phyloP scores from a whole-genome alignment of 2,329 filamentous ascomycete species.

The Fusarium secorum region DNA sequence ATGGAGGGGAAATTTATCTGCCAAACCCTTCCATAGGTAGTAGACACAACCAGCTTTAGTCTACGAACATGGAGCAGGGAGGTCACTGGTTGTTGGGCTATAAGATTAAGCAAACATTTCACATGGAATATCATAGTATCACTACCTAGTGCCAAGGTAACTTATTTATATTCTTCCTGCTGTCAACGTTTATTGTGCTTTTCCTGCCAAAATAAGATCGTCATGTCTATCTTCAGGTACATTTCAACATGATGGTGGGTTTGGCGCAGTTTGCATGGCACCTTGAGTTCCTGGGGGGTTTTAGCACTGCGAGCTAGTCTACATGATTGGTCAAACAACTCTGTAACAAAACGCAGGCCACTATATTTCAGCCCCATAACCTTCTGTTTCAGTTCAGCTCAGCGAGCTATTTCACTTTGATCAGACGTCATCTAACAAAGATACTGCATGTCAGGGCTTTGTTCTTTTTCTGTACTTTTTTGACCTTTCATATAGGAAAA shows the following conservation, averaged over 20 bases:
- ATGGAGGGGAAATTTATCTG: conserved; percentile 12
- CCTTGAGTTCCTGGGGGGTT: not conserved
- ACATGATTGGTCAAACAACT: not conserved
- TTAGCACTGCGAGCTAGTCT: not conserved
- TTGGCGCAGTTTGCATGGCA: not conserved
- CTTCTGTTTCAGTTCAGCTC: not conserved
- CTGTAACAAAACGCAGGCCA: too few species aligned
- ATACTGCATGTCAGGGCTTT: not conserved
- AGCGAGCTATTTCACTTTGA: not conserved
- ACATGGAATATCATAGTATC: not conserved
- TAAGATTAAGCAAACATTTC: not conserved
- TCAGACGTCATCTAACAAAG: conserved; percentile 14
- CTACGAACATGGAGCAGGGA: not conserved
- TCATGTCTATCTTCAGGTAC: not conserved
- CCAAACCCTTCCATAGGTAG: not conserved
- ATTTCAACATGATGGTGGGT: not conserved
- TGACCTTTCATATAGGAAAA: not conserved
- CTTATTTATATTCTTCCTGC: not conserved
- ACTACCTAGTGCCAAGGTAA: not conserved
- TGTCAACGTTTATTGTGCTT: not conserved
- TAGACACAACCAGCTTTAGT: not conserved
- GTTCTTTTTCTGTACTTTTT: not conserved
- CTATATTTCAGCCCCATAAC: not conserved
- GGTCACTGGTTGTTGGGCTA: not conserved
- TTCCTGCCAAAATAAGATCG: not conserved